These are phyloP conservation scores for Coelastrella sp. DNA, from an alignment of 139 green algal genomes.

Conservation along the genomic window DNA sequence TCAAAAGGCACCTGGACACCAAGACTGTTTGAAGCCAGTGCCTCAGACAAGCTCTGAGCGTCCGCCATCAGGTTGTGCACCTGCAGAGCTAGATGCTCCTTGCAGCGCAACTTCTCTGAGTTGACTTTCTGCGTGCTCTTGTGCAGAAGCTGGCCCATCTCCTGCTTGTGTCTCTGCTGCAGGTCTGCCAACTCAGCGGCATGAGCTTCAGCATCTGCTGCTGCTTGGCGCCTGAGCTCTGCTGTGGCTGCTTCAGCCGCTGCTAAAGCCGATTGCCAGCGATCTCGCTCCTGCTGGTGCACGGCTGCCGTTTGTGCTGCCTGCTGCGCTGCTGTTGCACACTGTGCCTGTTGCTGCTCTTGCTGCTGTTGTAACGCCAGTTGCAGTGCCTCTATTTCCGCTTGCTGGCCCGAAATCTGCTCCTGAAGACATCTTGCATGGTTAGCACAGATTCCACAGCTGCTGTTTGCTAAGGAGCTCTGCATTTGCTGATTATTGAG, in stretches of 20 bases:
- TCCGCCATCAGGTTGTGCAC: slow-evolving; percentile 6
- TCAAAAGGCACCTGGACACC: neutral
- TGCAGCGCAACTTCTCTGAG: slow-evolving; percentile 24
- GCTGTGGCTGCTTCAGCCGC: neutral
- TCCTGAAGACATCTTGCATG: neutral
- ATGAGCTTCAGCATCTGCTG: neutral
- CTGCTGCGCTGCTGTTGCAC: neutral
- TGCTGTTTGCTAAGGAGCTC: neutral
- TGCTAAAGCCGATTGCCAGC: neutral
- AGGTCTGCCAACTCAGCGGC: neutral
- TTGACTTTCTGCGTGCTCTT: slow-evolving; percentile 3
- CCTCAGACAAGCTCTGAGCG: neutral
- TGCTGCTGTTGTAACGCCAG: neutral
- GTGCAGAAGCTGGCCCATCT: neutral
- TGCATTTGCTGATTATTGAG: neutral
- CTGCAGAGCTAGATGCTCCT: slow-evolving; percentile 10
- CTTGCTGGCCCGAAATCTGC: neutral
- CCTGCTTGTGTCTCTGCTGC: slow-evolving; percentile 3
- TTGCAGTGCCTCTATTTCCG: neutral
- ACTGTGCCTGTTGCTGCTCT: neutral
- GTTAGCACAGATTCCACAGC: neutral
- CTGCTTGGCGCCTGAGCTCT: slow-evolving; percentile 3
- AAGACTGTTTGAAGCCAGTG: neutral
- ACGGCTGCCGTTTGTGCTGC: neutral
- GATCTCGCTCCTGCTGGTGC: neutral